Evolutionary conservation across 176 grass and related monocot species (phyloP), one percentile per base, ranked within the genome.

Genomic region (Eleusine coracana): DNA sequence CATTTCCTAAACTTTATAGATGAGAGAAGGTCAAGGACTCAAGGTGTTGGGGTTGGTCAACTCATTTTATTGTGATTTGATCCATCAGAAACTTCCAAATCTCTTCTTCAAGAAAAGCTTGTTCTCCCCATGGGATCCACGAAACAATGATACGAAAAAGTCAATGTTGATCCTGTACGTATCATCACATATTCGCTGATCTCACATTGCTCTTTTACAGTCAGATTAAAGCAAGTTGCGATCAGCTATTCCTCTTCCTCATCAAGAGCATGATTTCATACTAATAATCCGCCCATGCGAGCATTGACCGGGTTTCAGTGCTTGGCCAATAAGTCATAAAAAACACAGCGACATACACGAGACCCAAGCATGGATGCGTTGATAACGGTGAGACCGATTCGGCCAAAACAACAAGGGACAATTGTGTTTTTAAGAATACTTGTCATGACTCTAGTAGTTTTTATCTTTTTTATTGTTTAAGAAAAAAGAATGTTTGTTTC

Each of bases 331-430:
- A 49, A 25, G 34, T 52, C 14, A 76, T 11, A 23, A 31, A 5
- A 68, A 77, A 84, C 73, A 84, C 73, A 84, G 16, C 49, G 36
- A 76, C 17, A 20, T 29, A 0, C 3, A 13, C 28, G 63, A 65
- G 18, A 66, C 14, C 2, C 21, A 25, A 11, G 58, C n/a, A 58
- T 58, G 18, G 31, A 34, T 34, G 31, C 31, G 31, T 34, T 34
- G 31, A 34, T 34, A 34, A 34, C 31, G 31, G 31, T 34, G 31
- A 34, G 31, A 46, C 44, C 1, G 44, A 10, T 46, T 46, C 10
- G 44, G 44, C 31, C 31, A 34, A 34, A 34, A 34, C 31, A 34
- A 34, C 31, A 34, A 34, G 31, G 31, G 31, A 34, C 31, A 34
- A 34, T 34, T 34, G 2, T 34, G 31, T 34, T 34, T 34, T 34